Evolutionary conservation across 2,329 filamentous ascomycete species (phyloP).

Genomic region (Aspergillus melleus): DNA sequence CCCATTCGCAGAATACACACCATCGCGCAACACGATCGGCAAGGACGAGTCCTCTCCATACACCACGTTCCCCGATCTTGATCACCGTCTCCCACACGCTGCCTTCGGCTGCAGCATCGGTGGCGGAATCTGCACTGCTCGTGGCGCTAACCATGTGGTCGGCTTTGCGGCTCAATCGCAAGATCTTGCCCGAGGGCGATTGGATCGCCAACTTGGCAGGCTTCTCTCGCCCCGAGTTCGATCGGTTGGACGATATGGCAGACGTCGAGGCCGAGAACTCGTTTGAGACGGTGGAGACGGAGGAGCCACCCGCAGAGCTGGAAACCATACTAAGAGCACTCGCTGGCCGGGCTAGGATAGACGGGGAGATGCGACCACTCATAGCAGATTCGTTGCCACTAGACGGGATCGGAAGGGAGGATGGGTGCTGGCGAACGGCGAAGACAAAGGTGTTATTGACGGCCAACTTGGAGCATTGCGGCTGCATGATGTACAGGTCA

Average conservation of each 20-base stretch:
- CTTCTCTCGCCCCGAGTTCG: conserved; percentile 56
- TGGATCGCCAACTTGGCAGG: conserved; percentile 96
- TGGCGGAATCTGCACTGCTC: conserved; percentile 31
- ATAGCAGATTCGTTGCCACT: conserved; percentile 33
- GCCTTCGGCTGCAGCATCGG: conserved; percentile 48
- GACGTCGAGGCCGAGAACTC: conserved; percentile 45
- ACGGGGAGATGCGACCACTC: conserved; percentile 52
- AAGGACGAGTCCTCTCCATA: conserved; percentile 63
- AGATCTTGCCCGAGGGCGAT: conserved; percentile 89
- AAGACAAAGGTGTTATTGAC: conserved; percentile 99
- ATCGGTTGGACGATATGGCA: conserved; percentile 56
- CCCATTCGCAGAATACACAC: conserved; percentile 71
- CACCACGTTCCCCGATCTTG: conserved; percentile 64
- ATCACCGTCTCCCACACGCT: conserved; percentile 67
- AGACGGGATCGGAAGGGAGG: conserved; percentile 51
- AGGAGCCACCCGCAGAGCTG: conserved; percentile 53
- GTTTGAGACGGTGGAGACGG: conserved; percentile 47
- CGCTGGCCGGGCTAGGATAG: conserved; percentile 53
- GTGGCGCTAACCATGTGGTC: conserved; percentile 45
- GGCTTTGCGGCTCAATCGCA: conserved; percentile 59
- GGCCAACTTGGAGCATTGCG: conserved; percentile 83
- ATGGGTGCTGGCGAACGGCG: conserved; percentile 87
- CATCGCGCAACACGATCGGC: conserved; percentile 66
- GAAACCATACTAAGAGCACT: conserved; percentile 63
- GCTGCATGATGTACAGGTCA: conserved; percentile 94